A percentile compares a stretch with the other conserved stretches of the same genome.
These are phyloP conservation scores for Blastobotrys aristatus DNA, from an alignment of 1,139 yeast species.

Conservation along the genomic window DNA sequence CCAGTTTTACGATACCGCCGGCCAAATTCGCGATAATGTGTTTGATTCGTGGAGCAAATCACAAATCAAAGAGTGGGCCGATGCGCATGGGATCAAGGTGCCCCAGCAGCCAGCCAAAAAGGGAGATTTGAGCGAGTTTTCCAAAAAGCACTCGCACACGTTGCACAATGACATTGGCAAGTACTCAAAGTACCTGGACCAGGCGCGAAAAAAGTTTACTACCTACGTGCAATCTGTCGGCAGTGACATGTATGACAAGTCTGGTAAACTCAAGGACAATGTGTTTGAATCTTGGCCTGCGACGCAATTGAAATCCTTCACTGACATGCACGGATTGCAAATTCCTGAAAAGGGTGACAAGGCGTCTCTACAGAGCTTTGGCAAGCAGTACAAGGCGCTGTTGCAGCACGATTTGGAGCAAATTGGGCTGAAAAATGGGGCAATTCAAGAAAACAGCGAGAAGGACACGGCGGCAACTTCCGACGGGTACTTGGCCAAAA, in stretches of 20 bases:
- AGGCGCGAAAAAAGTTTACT: conserved; percentile 41
- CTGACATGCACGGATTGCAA: conserved; percentile 41
- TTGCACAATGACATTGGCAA: conserved; percentile 22
- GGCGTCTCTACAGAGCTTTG: conserved; percentile 38
- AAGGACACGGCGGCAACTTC: conserved; percentile 23
- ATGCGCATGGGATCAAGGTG: conserved; percentile 40
- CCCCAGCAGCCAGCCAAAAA: conserved; percentile 36
- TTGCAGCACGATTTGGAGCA: conserved; percentile 23
- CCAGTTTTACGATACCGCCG: conserved; percentile 39
- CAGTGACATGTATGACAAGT: conserved; percentile 38
- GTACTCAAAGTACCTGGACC: conserved; percentile 18
- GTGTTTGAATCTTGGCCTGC: conserved; percentile 47
- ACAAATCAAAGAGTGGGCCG: conserved; percentile 46
- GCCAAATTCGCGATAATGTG: conserved; percentile 43
- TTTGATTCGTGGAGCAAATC: conserved; percentile 46
- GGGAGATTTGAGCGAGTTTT: conserved; percentile 38
- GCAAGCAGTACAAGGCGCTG: conserved; percentile 35
- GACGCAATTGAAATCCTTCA: conserved; percentile 45
- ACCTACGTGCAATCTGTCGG: conserved; percentile 43
- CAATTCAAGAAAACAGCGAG: conserved; percentile 18
- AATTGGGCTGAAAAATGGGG: no score
- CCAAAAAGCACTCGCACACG: conserved; percentile 35
- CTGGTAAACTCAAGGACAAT: conserved; percentile 42
- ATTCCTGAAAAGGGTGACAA: conserved; percentile 34
- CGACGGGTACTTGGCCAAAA: conserved; percentile 23